phyloP scores from a whole-genome alignment of 177 flowering plant genomes.

The Vitis hybrid region DNA sequence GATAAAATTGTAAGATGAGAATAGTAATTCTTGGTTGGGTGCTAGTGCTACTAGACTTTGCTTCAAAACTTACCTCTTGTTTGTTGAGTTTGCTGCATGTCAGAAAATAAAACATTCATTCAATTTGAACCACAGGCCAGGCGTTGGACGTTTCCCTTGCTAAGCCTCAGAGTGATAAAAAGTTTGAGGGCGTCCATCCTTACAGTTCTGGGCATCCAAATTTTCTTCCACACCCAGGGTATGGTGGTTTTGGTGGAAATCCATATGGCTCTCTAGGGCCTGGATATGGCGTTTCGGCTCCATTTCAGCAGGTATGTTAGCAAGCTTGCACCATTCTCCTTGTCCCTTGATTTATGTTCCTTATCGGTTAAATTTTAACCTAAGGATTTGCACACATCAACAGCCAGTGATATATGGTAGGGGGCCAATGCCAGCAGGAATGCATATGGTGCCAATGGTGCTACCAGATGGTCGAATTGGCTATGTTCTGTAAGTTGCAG shows the following conservation, averaged over 20 bases:
- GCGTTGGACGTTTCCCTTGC: slow-evolving; percentile 86
- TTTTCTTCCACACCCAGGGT: slow-evolving; percentile 50
- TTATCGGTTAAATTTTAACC: background rate
- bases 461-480: slow-evolving; percentile 98
- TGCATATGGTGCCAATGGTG: slow-evolving; percentile 99
- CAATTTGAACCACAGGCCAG: slow-evolving; percentile 55
- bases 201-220: slow-evolving; percentile 42
- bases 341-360: background rate
- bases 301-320: slow-evolving; percentile 67
- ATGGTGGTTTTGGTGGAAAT: slow-evolving; percentile 60
- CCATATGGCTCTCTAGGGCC: slow-evolving; percentile 68
- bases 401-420: slow-evolving; percentile 96
- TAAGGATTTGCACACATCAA: slow-evolving; percentile 12
- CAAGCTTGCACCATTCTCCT: background rate
- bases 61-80: background rate
- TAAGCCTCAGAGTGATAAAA: slow-evolving; percentile 88
- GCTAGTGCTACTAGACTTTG: no score
- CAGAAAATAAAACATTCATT: background rate
- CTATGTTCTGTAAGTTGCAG: slow-evolving; percentile 86
- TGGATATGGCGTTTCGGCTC: slow-evolving; percentile 61
- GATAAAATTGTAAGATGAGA: no score
- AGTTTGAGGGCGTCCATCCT: slow-evolving; percentile 50
- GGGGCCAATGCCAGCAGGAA: slow-evolving; percentile 92
- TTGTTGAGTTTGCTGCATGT: background rate
- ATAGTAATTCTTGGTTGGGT: no score